Evolutionary conservation across 148 eudicot genomes (phyloP).

Genomic region (Cornus suecica): DNA sequence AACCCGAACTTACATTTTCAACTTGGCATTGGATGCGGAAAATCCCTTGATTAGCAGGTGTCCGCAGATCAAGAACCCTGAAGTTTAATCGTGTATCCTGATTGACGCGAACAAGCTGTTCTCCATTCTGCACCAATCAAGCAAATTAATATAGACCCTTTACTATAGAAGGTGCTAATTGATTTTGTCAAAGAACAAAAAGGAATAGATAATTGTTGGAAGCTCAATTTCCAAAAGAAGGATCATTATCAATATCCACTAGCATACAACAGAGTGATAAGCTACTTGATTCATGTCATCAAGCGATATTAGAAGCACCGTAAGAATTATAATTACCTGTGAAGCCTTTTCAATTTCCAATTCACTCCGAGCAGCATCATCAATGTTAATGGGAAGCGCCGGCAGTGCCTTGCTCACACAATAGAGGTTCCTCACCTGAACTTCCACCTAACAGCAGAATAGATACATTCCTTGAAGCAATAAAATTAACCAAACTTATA

Average conservation of each 20-base stretch:
- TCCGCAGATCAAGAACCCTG: constrained; percentile 81
- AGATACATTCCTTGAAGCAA: background rate
- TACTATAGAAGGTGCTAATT: background rate
- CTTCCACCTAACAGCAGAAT: constrained; percentile 64
- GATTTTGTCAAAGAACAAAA: background rate
- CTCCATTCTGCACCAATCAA: constrained; percentile 63
- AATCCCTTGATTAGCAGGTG: constrained; percentile 83
- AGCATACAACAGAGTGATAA: background rate
- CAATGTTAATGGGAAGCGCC: constrained; percentile 68
- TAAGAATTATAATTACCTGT: constrained; percentile 39
- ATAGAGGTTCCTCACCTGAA: constrained; percentile 63
- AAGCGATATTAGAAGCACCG: background rate
- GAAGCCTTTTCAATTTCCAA: constrained; percentile 62
- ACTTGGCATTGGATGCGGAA: constrained; percentile 67
- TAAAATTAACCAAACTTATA: background rate
- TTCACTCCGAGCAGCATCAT: constrained; percentile 92
- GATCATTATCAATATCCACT: too few relatives aligned
- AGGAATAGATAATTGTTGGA: background rate
- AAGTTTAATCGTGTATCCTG: constrained; percentile 87
- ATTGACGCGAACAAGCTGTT: constrained; percentile 79
- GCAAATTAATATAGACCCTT: background rate
- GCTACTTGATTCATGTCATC: background rate
- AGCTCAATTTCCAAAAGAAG: too few relatives aligned
- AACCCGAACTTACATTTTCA: constrained; percentile 41
- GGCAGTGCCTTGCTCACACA: constrained; percentile 59